Evolutionary conservation across 2,329 filamentous ascomycete species (phyloP).

Genomic region (Nectriaceae sp.): DNA sequence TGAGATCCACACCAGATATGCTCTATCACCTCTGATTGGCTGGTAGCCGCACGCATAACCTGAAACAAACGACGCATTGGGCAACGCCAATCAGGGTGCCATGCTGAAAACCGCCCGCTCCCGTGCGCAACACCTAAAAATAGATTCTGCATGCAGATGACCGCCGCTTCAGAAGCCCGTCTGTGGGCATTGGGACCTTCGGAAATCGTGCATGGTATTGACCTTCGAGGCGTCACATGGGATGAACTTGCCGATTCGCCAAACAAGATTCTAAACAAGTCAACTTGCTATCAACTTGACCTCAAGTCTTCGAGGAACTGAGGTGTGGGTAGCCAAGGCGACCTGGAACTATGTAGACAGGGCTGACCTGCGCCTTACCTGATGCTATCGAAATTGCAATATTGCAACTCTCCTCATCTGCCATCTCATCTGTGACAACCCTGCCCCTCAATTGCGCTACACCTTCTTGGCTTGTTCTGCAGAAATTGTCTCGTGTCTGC

Average conservation of each 20-base stretch:
- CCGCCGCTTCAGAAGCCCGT: background rate
- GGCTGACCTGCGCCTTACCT: background rate
- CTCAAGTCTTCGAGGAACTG: no score
- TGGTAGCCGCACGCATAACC: conserved; percentile 34
- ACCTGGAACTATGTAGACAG: background rate
- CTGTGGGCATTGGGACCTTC: no score
- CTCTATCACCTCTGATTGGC: conserved; percentile 25
- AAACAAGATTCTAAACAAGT: no score
- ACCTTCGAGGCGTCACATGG: no score
- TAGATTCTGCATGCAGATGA: conserved; percentile 14
- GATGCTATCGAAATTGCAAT: conserved; percentile 4
- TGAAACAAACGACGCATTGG: conserved; percentile 37
- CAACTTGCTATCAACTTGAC: no score
- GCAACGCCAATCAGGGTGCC: conserved; percentile 25
- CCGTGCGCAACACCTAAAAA: conserved; percentile 22
- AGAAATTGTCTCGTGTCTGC: conserved; percentile 21
- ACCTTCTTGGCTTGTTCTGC: conserved; percentile 14
- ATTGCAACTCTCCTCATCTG: conserved; percentile 10
- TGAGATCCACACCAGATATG: no score
- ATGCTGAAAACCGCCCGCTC: conserved; percentile 7
- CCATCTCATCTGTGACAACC: conserved; percentile 21
- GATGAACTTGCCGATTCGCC: no score
- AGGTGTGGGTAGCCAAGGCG: background rate
- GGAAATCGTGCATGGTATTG: no score
- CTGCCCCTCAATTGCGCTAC: conserved; percentile 24